Conservation (phyloP, 768 basidiomycete species). For the Serendipita sp. region DNA sequence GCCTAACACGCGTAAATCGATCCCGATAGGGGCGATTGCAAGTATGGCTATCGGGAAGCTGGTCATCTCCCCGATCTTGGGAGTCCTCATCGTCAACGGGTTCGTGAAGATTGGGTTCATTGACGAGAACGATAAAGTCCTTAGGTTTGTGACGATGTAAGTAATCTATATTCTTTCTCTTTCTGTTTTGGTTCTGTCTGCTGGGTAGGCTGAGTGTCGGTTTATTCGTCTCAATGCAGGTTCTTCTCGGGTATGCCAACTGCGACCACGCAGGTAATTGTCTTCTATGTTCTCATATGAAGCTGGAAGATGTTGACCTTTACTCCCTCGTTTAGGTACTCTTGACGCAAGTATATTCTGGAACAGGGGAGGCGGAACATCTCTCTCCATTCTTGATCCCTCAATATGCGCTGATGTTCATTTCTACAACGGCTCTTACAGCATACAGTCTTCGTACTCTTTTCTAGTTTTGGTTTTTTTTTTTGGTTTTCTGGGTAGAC, state of each 20-base stretch:
- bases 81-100: slow-evolving; percentile 38
- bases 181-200: too few species aligned
- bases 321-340: slow-evolving; percentile 28
- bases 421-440: slow-evolving; percentile 24
- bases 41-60: slow-evolving; percentile 39
- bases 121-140: slow-evolving; percentile 34
- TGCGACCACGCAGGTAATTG: slow-evolving; percentile 37
- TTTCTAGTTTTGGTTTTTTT: slow-evolving; percentile 15
- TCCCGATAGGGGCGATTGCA: slow-evolving; percentile 38
- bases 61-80: slow-evolving; percentile 42
- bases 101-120: slow-evolving; percentile 31
- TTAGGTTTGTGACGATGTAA: slow-evolving; percentile 55
- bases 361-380: slow-evolving; percentile 46
- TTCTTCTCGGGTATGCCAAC: slow-evolving; percentile 47
- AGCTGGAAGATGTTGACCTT: not conserved
- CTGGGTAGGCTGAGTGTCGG: too few species aligned
- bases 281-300: not conserved
- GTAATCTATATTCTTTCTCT: slow-evolving; percentile 15
- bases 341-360: slow-evolving; percentile 50
- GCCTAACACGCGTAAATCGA: slow-evolving; percentile 20
- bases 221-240: slow-evolving; percentile 18
- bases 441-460: slow-evolving; percentile 24
- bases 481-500: too few species aligned
- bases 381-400: slow-evolving; percentile 48
- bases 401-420: slow-evolving; percentile 29